Evolutionary conservation across 345 rosid species (phyloP), one percentile per base, ranked within the genome.

Genomic region (Balakata baccata): DNA sequence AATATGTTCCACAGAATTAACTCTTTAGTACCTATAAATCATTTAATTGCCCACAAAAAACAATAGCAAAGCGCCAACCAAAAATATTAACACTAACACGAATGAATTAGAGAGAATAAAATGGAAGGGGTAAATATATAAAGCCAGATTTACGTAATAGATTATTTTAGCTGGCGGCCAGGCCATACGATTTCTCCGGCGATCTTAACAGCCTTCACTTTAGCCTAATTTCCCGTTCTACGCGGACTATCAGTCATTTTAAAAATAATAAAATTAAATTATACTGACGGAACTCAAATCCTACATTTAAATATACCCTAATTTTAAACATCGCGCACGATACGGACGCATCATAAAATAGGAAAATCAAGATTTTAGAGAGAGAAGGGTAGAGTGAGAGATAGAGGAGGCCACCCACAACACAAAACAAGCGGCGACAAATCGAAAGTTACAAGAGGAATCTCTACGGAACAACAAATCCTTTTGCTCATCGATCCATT

Each of bases 311-410:
- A 60, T 49, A 22, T 20, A 60, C 10, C 16, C 37, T 71, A 71
- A 71, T 61, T 23, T 13, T 71, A 49, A 50, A 49, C 49, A 59
- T 61, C 34, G 67, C 68, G 62, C 58, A 23, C 61, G 62, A 64
- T 39, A 51, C 11, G 46, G 52, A 62, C 5, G 20, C 29, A 20
- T 20, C 7, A 22, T 22, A 53, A 52, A 13, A 29, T 29, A 6
- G 20, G 14, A 12, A 12, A 17, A 7, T 37, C 63, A 58, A 6
- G 11, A 23, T 23, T 58, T 25, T 6, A 57, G 14, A 65, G 16
- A n/a, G 7, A 11, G 25, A 12, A 7, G 3, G 34, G 34, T 29
- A 29, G 1, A 29, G 34, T 29, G 16, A 43, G n/a, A 56, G 7
- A 5, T 13, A 45, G 13, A 20, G 50, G 34, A 69, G 17, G 18